phyloP scores from a whole-genome alignment of 1,284 basidiomycete genomes.

The Ceratobasidium sp. region DNA sequence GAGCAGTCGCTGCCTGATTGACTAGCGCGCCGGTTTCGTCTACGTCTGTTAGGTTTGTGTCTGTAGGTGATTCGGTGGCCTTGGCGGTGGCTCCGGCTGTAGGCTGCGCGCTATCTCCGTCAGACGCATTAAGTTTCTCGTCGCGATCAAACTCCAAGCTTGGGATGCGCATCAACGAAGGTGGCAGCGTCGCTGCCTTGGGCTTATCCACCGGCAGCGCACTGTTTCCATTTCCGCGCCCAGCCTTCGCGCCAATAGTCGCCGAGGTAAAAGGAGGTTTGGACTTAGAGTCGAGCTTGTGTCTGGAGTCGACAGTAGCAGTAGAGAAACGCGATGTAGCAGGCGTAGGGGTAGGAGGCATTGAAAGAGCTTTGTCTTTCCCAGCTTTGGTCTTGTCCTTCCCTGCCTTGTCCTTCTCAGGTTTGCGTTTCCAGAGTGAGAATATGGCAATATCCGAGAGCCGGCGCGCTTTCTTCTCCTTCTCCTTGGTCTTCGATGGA shows the following conservation, averaged over 20 bases:
- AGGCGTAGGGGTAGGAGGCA: background rate
- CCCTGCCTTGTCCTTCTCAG: constrained; percentile 26
- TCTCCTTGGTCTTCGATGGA: constrained; percentile 18
- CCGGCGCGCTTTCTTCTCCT: constrained; percentile 28
- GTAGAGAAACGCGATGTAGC: constrained; percentile 17
- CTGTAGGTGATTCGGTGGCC: background rate
- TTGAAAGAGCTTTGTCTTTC: background rate
- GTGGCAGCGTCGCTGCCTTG: constrained; percentile 28
- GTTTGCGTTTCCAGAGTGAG: constrained; percentile 29
- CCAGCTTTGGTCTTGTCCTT: constrained; percentile 3
- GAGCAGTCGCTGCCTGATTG: background rate
- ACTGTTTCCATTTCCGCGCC: constrained; percentile 8
- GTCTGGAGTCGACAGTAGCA: background rate
- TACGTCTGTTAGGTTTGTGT: background rate
- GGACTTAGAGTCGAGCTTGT: background rate
- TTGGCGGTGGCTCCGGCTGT: background rate
- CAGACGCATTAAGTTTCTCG: background rate
- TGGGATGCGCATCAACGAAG: constrained; percentile 28
- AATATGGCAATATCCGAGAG: constrained; percentile 32
- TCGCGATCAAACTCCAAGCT: constrained; percentile 37
- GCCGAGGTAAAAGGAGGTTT: background rate
- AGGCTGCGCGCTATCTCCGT: background rate
- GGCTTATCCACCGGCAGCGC: constrained; percentile 5
- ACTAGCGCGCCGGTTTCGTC: constrained; percentile 30
- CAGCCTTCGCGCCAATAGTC: background rate